Percentiles rank a stretch among this genome's conserved stretches.
These are phyloP conservation scores for Simplicillium sp. DNA, from an alignment of 2,329 filamentous ascomycete genomes.

Conservation along the genomic window DNA sequence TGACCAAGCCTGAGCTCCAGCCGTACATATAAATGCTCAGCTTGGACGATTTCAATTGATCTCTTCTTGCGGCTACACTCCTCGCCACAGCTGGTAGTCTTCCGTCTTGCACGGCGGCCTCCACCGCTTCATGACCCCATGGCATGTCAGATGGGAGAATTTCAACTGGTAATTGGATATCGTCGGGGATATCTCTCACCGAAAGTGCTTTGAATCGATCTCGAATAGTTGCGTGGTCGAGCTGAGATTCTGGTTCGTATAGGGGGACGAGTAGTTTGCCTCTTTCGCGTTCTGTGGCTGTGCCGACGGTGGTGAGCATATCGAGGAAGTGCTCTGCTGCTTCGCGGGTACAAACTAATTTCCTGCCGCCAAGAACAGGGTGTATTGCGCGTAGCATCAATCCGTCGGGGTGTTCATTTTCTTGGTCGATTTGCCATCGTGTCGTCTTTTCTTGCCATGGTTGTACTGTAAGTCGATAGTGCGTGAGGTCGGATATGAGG, in stretches of 20 bases:
- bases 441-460: constrained; percentile 23
- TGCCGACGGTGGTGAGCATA: constrained; percentile 25
- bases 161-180: constrained; percentile 24
- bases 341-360: constrained; percentile 26
- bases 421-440: constrained; percentile 23
- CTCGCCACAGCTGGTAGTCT: constrained; percentile 22
- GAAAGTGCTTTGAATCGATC: constrained; percentile 22
- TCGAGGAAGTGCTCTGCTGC: constrained; percentile 28
- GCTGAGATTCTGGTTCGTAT: constrained; percentile 8
- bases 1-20: constrained; percentile 23
- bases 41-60: constrained; percentile 24
- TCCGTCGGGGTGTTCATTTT: constrained; percentile 17
- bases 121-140: constrained; percentile 17
- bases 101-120: constrained; percentile 13
- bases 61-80: constrained; percentile 18
- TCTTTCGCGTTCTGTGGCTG: constrained; percentile 23
- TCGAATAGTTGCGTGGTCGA: constrained; percentile 10
- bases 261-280: constrained; percentile 22
- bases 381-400: constrained; percentile 25
- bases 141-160: constrained; percentile 14
- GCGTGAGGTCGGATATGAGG: constrained; percentile 29
- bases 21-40: constrained; percentile 29
- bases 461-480: constrained; percentile 20
- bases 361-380: constrained; percentile 20
- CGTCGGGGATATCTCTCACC: constrained; percentile 17